Evolutionary conservation across 768 basidiomycete genomes (phyloP), one percentile per base, ranked within the genome.

Genomic region (Grammothele lineata): DNA sequence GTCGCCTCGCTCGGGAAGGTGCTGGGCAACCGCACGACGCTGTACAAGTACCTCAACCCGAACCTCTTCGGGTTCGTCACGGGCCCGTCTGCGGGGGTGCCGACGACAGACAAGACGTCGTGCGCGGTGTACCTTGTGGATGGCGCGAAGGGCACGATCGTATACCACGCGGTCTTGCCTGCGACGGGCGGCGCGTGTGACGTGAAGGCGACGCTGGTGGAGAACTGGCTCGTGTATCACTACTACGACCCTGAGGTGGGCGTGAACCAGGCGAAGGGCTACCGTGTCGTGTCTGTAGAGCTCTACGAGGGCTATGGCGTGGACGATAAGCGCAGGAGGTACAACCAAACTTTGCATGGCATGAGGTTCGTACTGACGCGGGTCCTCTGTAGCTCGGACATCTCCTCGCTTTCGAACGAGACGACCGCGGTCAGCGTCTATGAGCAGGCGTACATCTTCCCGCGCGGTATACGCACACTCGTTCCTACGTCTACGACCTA

Each of bases 21-120:
- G 4, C 70, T 91, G 4, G 93, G 89, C 2, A 86, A 94, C 64
- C 80, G 92, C 43, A 83, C 81, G 30, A 93, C 92, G 25, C 63
- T 97, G 48, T 95, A 96, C 74, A 97, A 97, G 68, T 95, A 96
- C 60, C 75, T 97, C 50, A 95, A 95, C 62, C 86, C 85, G 7
- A 81, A 90, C 56, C 56, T 93, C 26, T 72, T 85, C 40, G 77
- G 80, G 7, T 70, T 91, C 30, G 66, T 85, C 24, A 90, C 90
- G 5, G 65, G 71, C 12, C 62, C 70, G 15, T 38, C 57, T 14
- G 53, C 46, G 6, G 41, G 50, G 14, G 43, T 55, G 1, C 51
- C 65, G 4, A 50, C 54, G 37, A 41, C 46, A 9, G 37, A 43
- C 15, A 38, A 60, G 1, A 18, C 58, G 18, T 37, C 58, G 1